These are phyloP conservation scores for Dissophora globulifera DNA, from an alignment of 192 early-diverging fungal genomes.

Conservation along the genomic window DNA sequence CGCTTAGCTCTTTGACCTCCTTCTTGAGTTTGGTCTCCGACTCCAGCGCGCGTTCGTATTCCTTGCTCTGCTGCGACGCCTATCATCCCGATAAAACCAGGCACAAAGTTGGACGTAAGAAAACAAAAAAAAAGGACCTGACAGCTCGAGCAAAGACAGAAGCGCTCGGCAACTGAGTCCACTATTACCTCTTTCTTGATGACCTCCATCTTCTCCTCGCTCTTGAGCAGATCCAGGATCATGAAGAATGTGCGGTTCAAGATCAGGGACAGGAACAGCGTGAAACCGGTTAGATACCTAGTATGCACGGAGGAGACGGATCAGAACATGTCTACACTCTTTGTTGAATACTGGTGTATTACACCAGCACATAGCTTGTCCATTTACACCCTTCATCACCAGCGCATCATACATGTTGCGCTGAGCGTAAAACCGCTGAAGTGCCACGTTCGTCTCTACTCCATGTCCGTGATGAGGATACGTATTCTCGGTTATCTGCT, in stretches of 20 bases:
- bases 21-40: constrained; percentile 48
- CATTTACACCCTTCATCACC: too few relatives aligned
- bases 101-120: too few relatives aligned
- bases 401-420: constrained; percentile 73
- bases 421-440: constrained; percentile 67
- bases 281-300: constrained; percentile 71
- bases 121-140: background rate
- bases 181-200: constrained; percentile 56
- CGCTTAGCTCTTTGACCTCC: constrained; percentile 40
- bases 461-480: constrained; percentile 49
- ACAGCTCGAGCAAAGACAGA: too few relatives aligned
- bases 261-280: constrained; percentile 65
- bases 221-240: constrained; percentile 62
- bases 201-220: constrained; percentile 60
- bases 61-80: constrained; percentile 54
- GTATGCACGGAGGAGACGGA: background rate
- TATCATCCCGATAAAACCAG: too few relatives aligned
- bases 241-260: constrained; percentile 65
- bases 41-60: constrained; percentile 41
- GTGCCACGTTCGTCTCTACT: constrained; percentile 50
- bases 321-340: too few relatives aligned
- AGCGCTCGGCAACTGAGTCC: too few relatives aligned
- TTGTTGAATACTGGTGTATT: too few relatives aligned
- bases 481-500: constrained; percentile 29
- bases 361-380: too few relatives aligned